Evolutionary conservation across 2,329 filamentous ascomycete genomes (phyloP), one percentile per base, ranked within the genome.

Genomic region (Phialophora chinensis): DNA sequence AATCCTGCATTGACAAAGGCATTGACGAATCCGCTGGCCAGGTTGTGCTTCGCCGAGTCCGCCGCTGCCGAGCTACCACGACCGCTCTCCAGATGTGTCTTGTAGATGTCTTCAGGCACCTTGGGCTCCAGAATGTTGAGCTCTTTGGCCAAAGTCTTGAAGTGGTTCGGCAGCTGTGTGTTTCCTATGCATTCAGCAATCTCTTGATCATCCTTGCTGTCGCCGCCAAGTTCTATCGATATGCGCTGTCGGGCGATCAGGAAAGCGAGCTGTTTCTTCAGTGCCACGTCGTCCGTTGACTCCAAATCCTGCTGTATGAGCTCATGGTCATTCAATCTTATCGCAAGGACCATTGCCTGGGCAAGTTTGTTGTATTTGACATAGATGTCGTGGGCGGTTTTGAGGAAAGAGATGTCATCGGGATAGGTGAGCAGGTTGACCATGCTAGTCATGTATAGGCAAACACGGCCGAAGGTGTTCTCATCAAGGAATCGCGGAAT

Each of bases 391-490:
- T 98, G 95, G 56, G 94, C 93, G 7, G 94, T 96, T 71, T 88
- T 90, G 67, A 99, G 89, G 81, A 99, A 98, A 74, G 91, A 89
- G 77, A 97, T 92, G 79, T 99, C 97, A 80, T 99, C 95, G 52
- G 95, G 95, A 76, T 96, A 98, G 62, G 95, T 97, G 78, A 99
- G 88, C 23, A 99, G 87, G 76, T 95, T 96, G 72, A 99, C 95
- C 91, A 98, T 98, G 83, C 92, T 96, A 74, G 96, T 92, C 90
- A 99, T 97, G 82, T 99, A 99, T 72, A 99, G 82, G 77, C 95
- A 98, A 63, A 97, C 95, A 75, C 95, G 86, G 60, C 91, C 85
- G 78, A 96, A 99, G 29, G 93, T 98, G 80, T 98, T 90, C 78
- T 96, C 90, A 78, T 99, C 95, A 60, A 99, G 86, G 74, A 93